Base-by-base conservation (phyloP, 768 basidiomycete species). In the Panaeolus cyanescens region DNA sequence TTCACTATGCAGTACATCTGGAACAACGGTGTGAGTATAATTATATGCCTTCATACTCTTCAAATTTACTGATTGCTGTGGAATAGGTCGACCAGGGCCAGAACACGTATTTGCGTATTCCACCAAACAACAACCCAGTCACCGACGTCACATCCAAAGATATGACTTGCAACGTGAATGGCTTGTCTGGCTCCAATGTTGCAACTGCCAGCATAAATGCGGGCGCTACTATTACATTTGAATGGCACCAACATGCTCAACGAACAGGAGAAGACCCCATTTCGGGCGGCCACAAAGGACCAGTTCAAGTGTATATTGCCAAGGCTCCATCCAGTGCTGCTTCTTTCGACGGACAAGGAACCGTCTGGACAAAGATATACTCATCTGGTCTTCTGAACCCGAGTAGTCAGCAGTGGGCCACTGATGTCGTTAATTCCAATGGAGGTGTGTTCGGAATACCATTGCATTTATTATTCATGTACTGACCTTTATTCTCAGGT, bases 351-450 rank as follows among this genome's bases (percentile, higher is more conserved):
- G 82, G 82, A 3, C 78, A 80, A 60, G 83, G 82, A 31, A 60
- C 78, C 13, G 81, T 84, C 20, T 84, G 83, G 82, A 83, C 82
- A 30, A 84, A 83, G 75, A 80, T 84, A 36, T 83, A 83, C 67
- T 75, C 79, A 4, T 80, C 80, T 30, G 81, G 82, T 22, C 74
- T 83, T 30, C 59, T 83, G 39, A 74, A 77, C 61, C 63, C 79
- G 4, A 68, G 68, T n/a, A 67, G 74, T 10, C 71, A 72, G 59
- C 61, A 74, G 42, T 83, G 83, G 83, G 82, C 82, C 3, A 80
- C 81, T 6, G 82, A 83, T 64, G 71, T 83, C 56, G 82, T 83
- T 34, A 83, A 84, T 57, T 58, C 80, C 36, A 80, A 77, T 64
- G 60, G 61, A 54, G 82, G 82, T 75, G 72, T 60, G 20, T 22